These are phyloP conservation scores for Boletus tomentosulus DNA, from an alignment of 768 basidiomycete species.

Conservation along the genomic window DNA sequence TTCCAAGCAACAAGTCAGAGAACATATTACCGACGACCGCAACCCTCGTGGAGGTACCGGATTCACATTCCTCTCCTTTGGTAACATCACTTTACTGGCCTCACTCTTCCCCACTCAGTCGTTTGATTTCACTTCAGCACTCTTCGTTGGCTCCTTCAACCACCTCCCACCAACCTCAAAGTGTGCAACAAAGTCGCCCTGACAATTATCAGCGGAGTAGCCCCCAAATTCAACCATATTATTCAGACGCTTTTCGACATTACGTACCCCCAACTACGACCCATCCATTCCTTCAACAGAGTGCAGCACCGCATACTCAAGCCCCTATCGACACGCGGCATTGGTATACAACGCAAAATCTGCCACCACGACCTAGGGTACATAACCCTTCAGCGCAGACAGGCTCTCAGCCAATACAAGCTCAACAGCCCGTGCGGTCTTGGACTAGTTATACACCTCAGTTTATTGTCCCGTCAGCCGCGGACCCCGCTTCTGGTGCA, in stretches of 20 bases:
- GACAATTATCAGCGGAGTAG: neutral
- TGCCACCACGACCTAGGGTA: slow-evolving; percentile 1
- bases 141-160: neutral
- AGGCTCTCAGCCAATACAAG: slow-evolving; percentile 2
- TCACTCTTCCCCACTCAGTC: slow-evolving; percentile 3
- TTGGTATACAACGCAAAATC: slow-evolving; percentile 13
- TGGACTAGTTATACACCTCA: slow-evolving; percentile 12
- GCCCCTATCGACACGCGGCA: slow-evolving; percentile 4
- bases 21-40: slow-evolving; percentile 31
- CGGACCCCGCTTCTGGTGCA: slow-evolving; percentile 7
- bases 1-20: slow-evolving; percentile 11
- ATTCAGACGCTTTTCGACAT: neutral
- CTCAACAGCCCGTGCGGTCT: slow-evolving; percentile 7
- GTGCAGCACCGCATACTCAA: neutral
- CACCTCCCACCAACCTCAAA: neutral
- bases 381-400: slow-evolving; percentile 2
- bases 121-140: slow-evolving; percentile 10
- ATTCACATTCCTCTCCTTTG: slow-evolving; percentile 11
- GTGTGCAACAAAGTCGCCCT: slow-evolving; percentile 4
- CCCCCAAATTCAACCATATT: neutral
- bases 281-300: neutral
- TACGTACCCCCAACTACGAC: neutral
- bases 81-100: slow-evolving; percentile 9
- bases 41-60: slow-evolving; percentile 32
- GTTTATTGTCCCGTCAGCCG: neutral